Evolutionary conservation across 768 basidiomycete genomes (phyloP).

Genomic region (Gyrodon lividus): DNA sequence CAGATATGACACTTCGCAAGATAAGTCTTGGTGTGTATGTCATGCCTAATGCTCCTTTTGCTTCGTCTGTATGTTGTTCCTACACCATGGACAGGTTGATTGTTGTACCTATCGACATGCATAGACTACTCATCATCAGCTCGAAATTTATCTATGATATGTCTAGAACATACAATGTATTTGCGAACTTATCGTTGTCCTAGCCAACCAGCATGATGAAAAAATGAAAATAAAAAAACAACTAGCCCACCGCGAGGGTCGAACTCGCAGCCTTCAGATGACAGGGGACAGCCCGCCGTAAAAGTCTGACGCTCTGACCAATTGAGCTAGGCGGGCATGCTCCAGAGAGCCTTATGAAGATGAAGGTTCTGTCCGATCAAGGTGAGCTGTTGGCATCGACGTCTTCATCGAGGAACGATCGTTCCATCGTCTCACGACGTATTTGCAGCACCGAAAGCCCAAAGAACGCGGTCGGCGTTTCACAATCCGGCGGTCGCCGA

Average conservation of each 20-base stretch:
- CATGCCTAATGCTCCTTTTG: conserved; percentile 3
- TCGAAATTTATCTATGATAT: conserved; percentile 18
- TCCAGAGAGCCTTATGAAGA: not conserved
- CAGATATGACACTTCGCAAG: conserved; percentile 5
- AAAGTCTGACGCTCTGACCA: conserved; percentile 62
- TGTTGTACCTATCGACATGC: conserved; percentile 13
- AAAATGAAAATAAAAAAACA: conserved; percentile 11
- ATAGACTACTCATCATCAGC: conserved; percentile 18
- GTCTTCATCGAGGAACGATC: no score
- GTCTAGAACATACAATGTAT: not conserved
- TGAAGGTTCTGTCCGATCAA: no score
- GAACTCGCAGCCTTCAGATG: conserved; percentile 86
- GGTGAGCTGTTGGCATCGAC: no score
- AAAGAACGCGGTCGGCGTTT: no score
- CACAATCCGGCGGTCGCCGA: no score
- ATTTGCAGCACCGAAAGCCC: no score
- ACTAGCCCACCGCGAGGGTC: conserved; percentile 80
- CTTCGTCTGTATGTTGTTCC: conserved; percentile 18
- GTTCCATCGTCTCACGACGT: no score
- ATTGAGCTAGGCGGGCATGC: conserved; percentile 59
- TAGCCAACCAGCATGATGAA: not conserved
- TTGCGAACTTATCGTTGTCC: no score
- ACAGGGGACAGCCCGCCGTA: conserved; percentile 29
- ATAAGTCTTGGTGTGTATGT: conserved; percentile 8
- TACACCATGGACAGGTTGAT: conserved; percentile 5